phyloP scores from a whole-genome alignment of 1,284 basidiomycete species.

The Cryptococcus jaspeensis region DNA sequence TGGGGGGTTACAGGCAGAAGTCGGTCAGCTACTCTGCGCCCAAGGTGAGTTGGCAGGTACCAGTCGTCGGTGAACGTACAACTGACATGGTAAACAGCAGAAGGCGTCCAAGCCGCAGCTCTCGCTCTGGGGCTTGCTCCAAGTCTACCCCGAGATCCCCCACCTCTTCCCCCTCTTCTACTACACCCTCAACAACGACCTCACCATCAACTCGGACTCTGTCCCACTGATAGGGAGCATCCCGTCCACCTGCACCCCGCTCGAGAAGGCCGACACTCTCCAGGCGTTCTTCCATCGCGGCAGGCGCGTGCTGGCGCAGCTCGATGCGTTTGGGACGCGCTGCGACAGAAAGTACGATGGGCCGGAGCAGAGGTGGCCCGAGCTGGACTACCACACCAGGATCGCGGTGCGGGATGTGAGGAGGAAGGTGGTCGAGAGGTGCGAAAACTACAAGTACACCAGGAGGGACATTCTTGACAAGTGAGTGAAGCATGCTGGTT shows the following conservation, averaged over 20 bases:
- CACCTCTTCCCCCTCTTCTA: slow-evolving; percentile 49
- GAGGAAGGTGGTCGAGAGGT: slow-evolving; percentile 50
- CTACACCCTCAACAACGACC: slow-evolving; percentile 44
- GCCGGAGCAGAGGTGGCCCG: slow-evolving; percentile 36
- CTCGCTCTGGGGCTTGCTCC: slow-evolving; percentile 39
- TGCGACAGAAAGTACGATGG: slow-evolving; percentile 48
- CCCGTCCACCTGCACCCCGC: slow-evolving; percentile 34
- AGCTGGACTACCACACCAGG: slow-evolving; percentile 39
- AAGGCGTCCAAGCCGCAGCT: slow-evolving; percentile 20
- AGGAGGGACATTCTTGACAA: slow-evolving; percentile 50
- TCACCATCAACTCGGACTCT: slow-evolving; percentile 45
- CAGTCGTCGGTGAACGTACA: too few species aligned
- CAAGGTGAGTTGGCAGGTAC: slow-evolving; percentile 17
- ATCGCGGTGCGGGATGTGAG: slow-evolving; percentile 46
- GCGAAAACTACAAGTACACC: slow-evolving; percentile 53
- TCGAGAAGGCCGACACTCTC: slow-evolving; percentile 42
- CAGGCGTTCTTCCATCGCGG: slow-evolving; percentile 44
- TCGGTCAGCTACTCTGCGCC: slow-evolving; percentile 10
- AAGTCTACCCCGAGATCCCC: slow-evolving; percentile 39
- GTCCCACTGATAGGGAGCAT: slow-evolving; percentile 50
- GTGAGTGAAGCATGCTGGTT: slow-evolving; percentile 30
- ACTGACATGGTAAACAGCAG: not conserved
- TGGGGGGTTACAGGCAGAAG: slow-evolving; percentile 16
- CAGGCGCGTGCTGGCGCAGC: slow-evolving; percentile 41
- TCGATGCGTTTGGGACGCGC: slow-evolving; percentile 45